Evolutionary conservation across 2,329 filamentous ascomycete genomes (phyloP), one percentile per base, ranked within the genome.

Genomic region (Microcera coccophila): DNA sequence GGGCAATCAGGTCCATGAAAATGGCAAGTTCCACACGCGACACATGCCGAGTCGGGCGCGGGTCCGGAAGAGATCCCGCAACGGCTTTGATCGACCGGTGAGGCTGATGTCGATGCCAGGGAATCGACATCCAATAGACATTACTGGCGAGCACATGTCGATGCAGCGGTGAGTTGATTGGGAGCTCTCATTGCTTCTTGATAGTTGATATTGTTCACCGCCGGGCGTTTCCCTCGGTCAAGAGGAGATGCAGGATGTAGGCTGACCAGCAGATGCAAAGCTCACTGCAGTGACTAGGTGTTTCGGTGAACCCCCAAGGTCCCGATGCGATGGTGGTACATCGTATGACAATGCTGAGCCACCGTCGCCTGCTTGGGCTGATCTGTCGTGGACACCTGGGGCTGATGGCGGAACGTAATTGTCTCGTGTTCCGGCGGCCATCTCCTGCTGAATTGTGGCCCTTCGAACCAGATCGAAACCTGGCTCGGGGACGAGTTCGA

Each of bases 261-360:
- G 24, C 5, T 16, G 29, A 32, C 11, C 5, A 32, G 29, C 29
- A 32, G 29, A 15, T 32, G 29, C 29, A 14, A n/a, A 32, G 5
- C 11, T n/a, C 29, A 16, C 9, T 32, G 7, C 29, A n/a, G n/a
- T 32, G 29, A 15, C 29, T 32, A 8, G 15, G 18, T 35, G 33
- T 20, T 35, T 35, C 33, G 33, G 33, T 35, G 33, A 35, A 17
- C 29, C 20, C 33, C 16, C 15, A 35, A 5, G 17, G 33, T 9
- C 5, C 16, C 8, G 8, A 20, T 18, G 33, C 16, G 16, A 35
- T 10, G 31, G 31, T n/a, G 33, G 16, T 35, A 32, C 16, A 35
- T 35, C 33, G 33, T 35, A 35, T 35, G 33, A 35, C 29, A 32
- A n/a, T n/a, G n/a, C 29, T n/a, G 29, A 32, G n/a, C 29, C 29